Conservation (phyloP, 2,329 filamentous ascomycete genomes). For the Dactylellina leptospora region DNA sequence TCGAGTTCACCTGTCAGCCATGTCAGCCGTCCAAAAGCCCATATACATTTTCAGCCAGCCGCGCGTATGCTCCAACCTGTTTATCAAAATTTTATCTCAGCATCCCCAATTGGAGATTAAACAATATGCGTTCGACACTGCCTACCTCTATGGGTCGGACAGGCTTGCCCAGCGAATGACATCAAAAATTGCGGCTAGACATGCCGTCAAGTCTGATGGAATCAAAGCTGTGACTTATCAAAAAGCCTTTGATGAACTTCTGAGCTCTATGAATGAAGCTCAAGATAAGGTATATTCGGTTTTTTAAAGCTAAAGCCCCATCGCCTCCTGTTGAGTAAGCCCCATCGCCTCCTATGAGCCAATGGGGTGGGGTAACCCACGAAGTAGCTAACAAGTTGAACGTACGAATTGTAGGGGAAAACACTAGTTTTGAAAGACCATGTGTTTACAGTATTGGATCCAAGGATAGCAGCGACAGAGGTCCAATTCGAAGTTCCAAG, state of each 20-base stretch:
- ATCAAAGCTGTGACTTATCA: conserved; percentile 2
- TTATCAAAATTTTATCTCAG: not conserved
- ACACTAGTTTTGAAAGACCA: not conserved
- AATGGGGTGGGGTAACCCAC: too few relatives aligned
- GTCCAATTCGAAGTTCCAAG: not conserved
- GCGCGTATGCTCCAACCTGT: not conserved
- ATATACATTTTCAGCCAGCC: conserved; percentile 3
- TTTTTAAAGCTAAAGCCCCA: too few relatives aligned
- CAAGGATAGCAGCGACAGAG: not conserved
- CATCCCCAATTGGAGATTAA: not conserved
- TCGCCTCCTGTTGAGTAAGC: not conserved
- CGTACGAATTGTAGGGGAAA: not conserved
- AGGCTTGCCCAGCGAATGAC: not conserved
- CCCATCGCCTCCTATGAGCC: too few relatives aligned
- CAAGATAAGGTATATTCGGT: not conserved
- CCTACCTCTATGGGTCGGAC: not conserved
- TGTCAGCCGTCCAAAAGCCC: not conserved
- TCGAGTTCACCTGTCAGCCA: too few relatives aligned
- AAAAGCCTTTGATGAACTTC: not conserved
- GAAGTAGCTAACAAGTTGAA: too few relatives aligned
- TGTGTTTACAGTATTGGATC: not conserved
- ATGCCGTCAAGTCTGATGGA: not conserved
- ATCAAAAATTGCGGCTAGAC: not conserved
- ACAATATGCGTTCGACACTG: conserved; percentile 2
- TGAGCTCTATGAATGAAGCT: not conserved